These are phyloP conservation scores for Sporodiniella umbellata DNA, from an alignment of 371 early-diverging fungal species.

Conservation along the genomic window DNA sequence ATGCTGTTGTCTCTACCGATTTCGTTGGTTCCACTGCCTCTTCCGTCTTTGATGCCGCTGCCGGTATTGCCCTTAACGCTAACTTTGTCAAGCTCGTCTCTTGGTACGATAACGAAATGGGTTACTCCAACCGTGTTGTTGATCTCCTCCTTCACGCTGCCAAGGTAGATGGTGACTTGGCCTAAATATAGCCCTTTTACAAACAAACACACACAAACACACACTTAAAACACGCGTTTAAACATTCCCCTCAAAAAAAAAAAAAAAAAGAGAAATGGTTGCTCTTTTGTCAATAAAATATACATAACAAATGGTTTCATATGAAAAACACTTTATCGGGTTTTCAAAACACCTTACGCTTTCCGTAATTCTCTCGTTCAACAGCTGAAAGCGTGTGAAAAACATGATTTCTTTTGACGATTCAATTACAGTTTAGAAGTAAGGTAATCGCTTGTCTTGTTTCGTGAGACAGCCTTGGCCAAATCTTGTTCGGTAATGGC, in stretches of 20 bases:
- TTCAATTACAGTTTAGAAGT: constrained; percentile 35
- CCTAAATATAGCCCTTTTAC: neutral
- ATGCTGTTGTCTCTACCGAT: constrained; percentile 97
- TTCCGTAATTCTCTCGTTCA: neutral
- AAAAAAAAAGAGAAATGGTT: neutral
- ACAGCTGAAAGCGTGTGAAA: neutral
- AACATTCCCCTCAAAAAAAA: neutral
- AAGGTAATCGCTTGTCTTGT: constrained; percentile 38
- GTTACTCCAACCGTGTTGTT: constrained; percentile 93
- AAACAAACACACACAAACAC: neutral
- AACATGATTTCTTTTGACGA: neutral
- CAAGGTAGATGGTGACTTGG: constrained; percentile 46
- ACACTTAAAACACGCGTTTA: too few relatives aligned
- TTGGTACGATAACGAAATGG: constrained; percentile 96
- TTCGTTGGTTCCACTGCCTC: constrained; percentile 90
- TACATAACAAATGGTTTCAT: neutral
- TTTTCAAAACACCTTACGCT: neutral
- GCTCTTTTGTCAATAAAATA: constrained; percentile 1
- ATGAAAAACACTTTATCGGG: neutral
- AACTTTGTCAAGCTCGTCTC: constrained; percentile 95
- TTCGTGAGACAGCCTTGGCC: constrained; percentile 50
- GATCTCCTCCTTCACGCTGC: constrained; percentile 83
- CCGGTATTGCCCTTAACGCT: constrained; percentile 94
- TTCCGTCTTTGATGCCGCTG: constrained; percentile 96
- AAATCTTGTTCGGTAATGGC: constrained; percentile 59